phyloP scores from a whole-genome alignment of 108 stramenopile species.

The Nitzschia palea region DNA sequence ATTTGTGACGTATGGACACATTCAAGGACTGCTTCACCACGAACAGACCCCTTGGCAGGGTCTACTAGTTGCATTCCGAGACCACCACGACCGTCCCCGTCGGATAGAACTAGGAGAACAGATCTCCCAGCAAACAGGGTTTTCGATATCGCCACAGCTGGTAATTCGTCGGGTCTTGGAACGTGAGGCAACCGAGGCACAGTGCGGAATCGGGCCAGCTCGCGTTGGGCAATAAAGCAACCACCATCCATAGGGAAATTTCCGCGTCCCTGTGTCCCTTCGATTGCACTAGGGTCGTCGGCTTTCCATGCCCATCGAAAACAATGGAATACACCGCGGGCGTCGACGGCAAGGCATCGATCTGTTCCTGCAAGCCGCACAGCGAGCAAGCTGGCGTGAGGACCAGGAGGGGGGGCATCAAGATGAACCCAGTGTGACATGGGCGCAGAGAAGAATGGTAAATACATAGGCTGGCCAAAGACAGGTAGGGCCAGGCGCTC shows the following conservation, averaged over 20 bases:
- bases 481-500: slow-evolving; percentile 7
- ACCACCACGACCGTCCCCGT: slow-evolving; percentile 79
- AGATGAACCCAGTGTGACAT: slow-evolving; percentile 89
- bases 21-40: slow-evolving; percentile 72
- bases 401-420: slow-evolving; percentile 87
- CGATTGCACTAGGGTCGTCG: slow-evolving; percentile 45
- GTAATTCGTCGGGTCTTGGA: slow-evolving; percentile 29
- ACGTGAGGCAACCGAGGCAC: slow-evolving; percentile 74
- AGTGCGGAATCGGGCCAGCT: slow-evolving; percentile 79
- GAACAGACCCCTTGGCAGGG: slow-evolving; percentile 74
- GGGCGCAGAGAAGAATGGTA: slow-evolving; percentile 85
- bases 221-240: slow-evolving; percentile 86
- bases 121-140: slow-evolving; percentile 85
- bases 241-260: slow-evolving; percentile 59
- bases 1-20: slow-evolving; percentile 72
- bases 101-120: slow-evolving; percentile 79
- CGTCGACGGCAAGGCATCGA: slow-evolving; percentile 85
- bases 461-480: slow-evolving; percentile 40
- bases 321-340: slow-evolving; percentile 86
- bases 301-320: slow-evolving; percentile 91
- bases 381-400: slow-evolving; percentile 73
- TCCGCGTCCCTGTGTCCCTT: slow-evolving; percentile 16
- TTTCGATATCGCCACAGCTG: slow-evolving; percentile 74
- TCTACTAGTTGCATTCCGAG: slow-evolving; percentile 86
- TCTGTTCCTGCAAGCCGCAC: slow-evolving; percentile 78